Base-by-base conservation (phyloP, 2,329 filamentous ascomycete genomes). In the Fusarium robinianum region DNA sequence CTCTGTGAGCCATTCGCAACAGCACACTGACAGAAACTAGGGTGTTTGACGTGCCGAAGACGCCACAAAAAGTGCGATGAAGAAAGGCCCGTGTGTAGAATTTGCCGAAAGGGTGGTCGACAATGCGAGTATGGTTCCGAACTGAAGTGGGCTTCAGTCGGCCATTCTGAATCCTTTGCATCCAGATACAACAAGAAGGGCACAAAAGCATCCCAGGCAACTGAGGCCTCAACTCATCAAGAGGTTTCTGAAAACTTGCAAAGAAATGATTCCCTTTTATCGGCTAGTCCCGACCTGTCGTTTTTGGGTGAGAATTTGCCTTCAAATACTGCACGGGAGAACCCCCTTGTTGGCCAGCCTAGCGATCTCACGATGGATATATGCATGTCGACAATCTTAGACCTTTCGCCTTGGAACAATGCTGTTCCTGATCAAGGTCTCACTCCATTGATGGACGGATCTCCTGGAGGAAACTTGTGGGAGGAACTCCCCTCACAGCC, bases 51-150 rank as follows among this genome's bases (percentile, higher is more conserved):
- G n/a, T 42, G 43, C 17, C 31, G 43, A 6, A 16, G 38, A 19
- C 39, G 43, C 6, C 43, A 46, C 17, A 35, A 23, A 3, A 46
- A 46, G 26, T 46, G 37, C 3, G 43, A 42, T 23, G 37, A 46
- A 25, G 31, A 22, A 12, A 46, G 30, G 17, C 43, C 43, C 11
- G 14, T 21, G 15, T 46, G 43, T 8, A 14, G 21, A 8, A 11
- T 19, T 11, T 38, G 35, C 8, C 36, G 30, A 24, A 46, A 22
- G 24, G 41, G 23, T 9, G 36, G 36, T 5, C 18, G 42, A 7
- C 14, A 46, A 22, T 46, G 42, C 16, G 37, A 41, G 5, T 46
- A 46, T 25, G 37, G 18, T 5, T 18, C 18, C 8, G 36, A 35
- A 5, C n/a, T 46, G 18, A 41, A 35, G 41, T 46, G 42, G 42